Evolutionary conservation across 2,329 filamentous ascomycete genomes (phyloP), one percentile per base, ranked within the genome.

Genomic region (Aspergillus carbonarius): DNA sequence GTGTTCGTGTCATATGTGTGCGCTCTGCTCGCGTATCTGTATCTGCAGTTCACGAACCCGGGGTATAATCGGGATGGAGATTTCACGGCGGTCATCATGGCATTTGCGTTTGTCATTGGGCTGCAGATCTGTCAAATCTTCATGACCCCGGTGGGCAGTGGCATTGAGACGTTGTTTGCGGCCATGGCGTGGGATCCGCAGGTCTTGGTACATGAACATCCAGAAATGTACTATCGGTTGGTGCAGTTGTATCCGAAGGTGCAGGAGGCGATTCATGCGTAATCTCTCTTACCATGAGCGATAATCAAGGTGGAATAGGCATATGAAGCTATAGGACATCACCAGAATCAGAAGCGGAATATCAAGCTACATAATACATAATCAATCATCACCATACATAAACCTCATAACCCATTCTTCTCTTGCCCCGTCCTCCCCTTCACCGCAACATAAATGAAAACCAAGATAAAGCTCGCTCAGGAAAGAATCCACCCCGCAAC

Each of bases 101-200:
- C 91, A 0, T 96, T 93, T 73, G 81, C 92, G 0, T 96, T 97
- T 78, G 78, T 97, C 54, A 93, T 97, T 63, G 93, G 93, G 6
- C 78, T 96, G 64, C 93, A 97, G 74, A 89, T 97, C 60, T 90
- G 88, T 72, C 90, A 96, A 74, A 85, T 96, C 63, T 96, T 97
- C 77, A 90, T 93, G 34, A 93, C 91, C 0, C 93, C 93, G 1
- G 81, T 98, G 57, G 88, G 88, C 63, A 93, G 88, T 68, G 93
- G 93, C n/a, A 86, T 96, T 62, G 90, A 96, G 66, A 96, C 93
- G 0, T 90, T 96, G 61, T 97, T 97, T 67, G 91, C 96, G 0
- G 92, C 91, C 2, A 82, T 82, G 74, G 85, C 83, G 1, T 87
- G 84, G 83, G 83, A 86, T 71, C 83, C 84, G 8, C 74, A 79